Base-by-base conservation (phyloP, 768 basidiomycete genomes). In the Amanita pseudoporphyria region DNA sequence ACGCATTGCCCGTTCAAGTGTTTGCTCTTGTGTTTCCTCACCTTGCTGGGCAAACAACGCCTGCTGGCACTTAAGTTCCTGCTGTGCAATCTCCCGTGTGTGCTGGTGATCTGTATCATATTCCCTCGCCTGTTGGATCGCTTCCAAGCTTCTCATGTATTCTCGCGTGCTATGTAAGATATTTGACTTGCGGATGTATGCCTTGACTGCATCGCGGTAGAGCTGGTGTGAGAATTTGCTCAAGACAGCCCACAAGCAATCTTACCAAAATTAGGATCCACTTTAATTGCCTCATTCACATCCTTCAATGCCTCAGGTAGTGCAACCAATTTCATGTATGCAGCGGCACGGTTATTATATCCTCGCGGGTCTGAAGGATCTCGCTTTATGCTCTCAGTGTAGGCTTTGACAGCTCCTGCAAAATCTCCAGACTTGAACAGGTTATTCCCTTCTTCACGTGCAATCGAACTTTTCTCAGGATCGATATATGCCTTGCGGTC, bases 311-410 rank as follows among this genome's bases (percentile, higher is more conserved):
- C 96, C 64, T 99, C 96, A 9, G 93, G 87, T 26, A 98, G 68
- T 1, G 96, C 96, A 37, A 78, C 78, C 35, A 99, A 81, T 71
- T 98, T 98, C 68, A 86, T 90, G 70, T 96, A 97, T 19, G 92
- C 94, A 24, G 92, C 86, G n/a, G 96, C 92, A 43, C 96, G 85
- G 71, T 99, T 99, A 66, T 95, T 98, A 72, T 97, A 99, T 7
- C 89, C 93, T 55, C 85, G 77, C 12, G 95, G 78, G 62, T 99
- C 96, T 32, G 67, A 64, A 36, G 96, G 95, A 59, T 90, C 84
- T 44, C 96, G 85, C 71, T 97, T 97, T 76, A 98, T 96, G 54
- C 91, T 87, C 68, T 99, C 96, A 32, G 87, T 78, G 70, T 99
- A 99, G 33, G 77, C 72, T 71, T 89, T 92, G 57, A 99, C 94